Base-by-base conservation (phyloP, 768 basidiomycete genomes). In the Macrolepiota albuminosa region DNA sequence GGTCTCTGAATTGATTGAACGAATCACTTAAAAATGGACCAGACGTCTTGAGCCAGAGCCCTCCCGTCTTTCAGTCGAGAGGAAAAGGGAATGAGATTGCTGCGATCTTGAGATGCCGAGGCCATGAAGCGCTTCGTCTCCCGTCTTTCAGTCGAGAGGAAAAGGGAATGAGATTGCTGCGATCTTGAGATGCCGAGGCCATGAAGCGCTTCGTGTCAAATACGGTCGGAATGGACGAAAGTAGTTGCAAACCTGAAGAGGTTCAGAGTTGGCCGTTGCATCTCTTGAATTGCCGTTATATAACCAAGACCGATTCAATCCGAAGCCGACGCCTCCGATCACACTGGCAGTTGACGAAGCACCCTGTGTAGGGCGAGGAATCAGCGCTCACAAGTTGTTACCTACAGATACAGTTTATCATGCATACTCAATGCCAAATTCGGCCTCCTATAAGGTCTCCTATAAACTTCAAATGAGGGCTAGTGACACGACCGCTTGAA, bases 21-120 rank as follows among this genome's bases (percentile, higher is more conserved):
- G 58, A 73, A 77, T 51, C 62, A 91, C 92, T 91, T 92, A 84
- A 83, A 95, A 67, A 95, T 90, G 1, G 90, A 89, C 93, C 93
- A 95, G 34, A 95, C 93, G 72, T 95, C 93, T 71, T 86, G 80
- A 21, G 84, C 86, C 36, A 93, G 72, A 0, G 91, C 92, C 37
- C 91, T 82, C 24, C 92, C 92, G 34, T 89, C 86, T 64, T 71
- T 76, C 63, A 94, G 77, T 54, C 91, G 83, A 2, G 86, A 87
- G 1, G 91, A 88, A 70, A 85, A 85, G 1, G 86, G 80, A 55
- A 93, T 78, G 60, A 87, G 79, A 48, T 77, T 78, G 4, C 75
- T 75, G 53, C 82, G 78, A 64, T 80, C 79, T 52, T 57, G 46
- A 0, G 58, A 46, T 4, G 61, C 31, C 16, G 57, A 11, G n/a